Percentiles rank a stretch among this genome's conserved stretches.
phyloP scores from a whole-genome alignment of 805 yeast genomes.

The Suhomyces prunicola region DNA sequence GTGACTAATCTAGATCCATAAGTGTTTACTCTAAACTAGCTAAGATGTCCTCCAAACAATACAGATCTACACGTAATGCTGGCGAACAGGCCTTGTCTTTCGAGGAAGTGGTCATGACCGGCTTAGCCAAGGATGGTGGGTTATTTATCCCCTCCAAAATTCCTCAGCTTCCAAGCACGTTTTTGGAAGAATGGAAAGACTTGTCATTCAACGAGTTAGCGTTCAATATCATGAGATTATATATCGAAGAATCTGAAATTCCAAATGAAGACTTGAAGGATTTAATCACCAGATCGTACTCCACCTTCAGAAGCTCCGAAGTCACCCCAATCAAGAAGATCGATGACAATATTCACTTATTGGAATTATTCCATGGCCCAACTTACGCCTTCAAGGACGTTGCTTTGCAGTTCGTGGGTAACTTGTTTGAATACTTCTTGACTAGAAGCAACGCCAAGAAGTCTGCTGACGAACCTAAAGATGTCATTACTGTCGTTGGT shows the following conservation, averaged over 20 bases:
- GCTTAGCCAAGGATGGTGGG: slow-evolving; percentile 96
- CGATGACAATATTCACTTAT: slow-evolving; percentile 60
- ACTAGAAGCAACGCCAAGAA: slow-evolving; percentile 63
- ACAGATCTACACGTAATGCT: slow-evolving; percentile 77
- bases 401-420: slow-evolving; percentile 96
- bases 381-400: slow-evolving; percentile 99
- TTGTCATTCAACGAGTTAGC: slow-evolving; percentile 85
- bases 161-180: slow-evolving; percentile 60
- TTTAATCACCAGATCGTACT: slow-evolving; percentile 70
- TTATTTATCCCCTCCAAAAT: slow-evolving; percentile 82
- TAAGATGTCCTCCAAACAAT: slow-evolving; percentile 52
- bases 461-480: slow-evolving; percentile 54
- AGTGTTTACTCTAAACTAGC: background rate
- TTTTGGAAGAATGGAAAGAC: slow-evolving; percentile 65
- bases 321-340: slow-evolving; percentile 81
- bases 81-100: slow-evolving; percentile 54
- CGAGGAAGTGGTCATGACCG: slow-evolving; percentile 82
- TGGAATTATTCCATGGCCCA: slow-evolving; percentile 98
- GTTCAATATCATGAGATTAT: slow-evolving; percentile 76
- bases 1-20: background rate
- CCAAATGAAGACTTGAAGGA: slow-evolving; percentile 61
- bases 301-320: slow-evolving; percentile 84
- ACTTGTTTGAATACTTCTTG: slow-evolving; percentile 89
- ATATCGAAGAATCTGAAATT: slow-evolving; percentile 71
- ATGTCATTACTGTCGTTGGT: slow-evolving; percentile 91